phyloP scores from a whole-genome alignment of 352 stramenopile genomes.

The Globisporangium radiosum region DNA sequence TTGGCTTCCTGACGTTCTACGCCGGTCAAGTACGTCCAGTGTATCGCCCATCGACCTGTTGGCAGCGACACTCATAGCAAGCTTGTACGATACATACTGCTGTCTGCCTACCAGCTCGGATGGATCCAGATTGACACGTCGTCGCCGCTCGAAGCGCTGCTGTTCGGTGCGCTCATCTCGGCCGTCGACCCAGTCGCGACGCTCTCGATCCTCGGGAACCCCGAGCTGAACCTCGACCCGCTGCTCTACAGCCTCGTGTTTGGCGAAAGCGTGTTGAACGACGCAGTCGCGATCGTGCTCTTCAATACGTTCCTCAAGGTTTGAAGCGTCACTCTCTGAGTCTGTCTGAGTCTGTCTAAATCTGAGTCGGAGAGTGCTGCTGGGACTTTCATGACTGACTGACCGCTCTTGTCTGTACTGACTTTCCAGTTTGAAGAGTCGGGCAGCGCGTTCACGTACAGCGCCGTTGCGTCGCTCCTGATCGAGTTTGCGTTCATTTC shows the following conservation, averaged over 20 bases:
- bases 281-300: slow-evolving; percentile 96
- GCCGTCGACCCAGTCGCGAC: slow-evolving; percentile 96
- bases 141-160: slow-evolving; percentile 90
- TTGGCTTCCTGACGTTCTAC: slow-evolving; percentile 92
- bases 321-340: slow-evolving; percentile 17
- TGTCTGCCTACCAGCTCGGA: slow-evolving; percentile 24
- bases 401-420: not conserved
- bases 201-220: slow-evolving; percentile 92
- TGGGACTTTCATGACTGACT: too few species aligned
- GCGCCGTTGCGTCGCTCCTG: slow-evolving; percentile 53
- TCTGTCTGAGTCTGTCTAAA: not conserved
- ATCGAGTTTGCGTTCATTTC: slow-evolving; percentile 75
- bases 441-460: slow-evolving; percentile 57
- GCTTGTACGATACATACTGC: not conserved
- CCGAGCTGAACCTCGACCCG: slow-evolving; percentile 88
- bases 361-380: too few species aligned
- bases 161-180: slow-evolving; percentile 95
- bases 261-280: slow-evolving; percentile 96
- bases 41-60: too few species aligned
- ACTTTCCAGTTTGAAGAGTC: slow-evolving; percentile 61
- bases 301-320: slow-evolving; percentile 95
- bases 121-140: slow-evolving; percentile 87
- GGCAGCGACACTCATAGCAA: not conserved
- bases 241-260: slow-evolving; percentile 92
- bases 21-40: slow-evolving; percentile 36